Evolutionary conservation across 352 stramenopile genomes (phyloP).

Genomic region (Plasmopara viticola): DNA sequence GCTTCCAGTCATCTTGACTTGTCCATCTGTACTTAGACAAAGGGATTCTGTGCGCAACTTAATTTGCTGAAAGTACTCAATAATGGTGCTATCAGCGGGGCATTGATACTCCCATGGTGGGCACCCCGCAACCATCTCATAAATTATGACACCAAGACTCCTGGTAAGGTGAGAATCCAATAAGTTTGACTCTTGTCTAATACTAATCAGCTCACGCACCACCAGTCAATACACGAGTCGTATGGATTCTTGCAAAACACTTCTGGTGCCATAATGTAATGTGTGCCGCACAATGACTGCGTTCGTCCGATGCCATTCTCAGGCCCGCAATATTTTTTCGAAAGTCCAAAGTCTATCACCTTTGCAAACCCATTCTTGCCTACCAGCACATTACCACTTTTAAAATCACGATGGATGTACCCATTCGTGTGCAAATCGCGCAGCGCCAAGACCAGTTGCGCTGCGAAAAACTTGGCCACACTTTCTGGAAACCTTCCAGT

Average conservation of each 20-base stretch:
- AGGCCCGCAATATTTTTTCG: slow-evolving; percentile 20
- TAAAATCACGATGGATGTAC: slow-evolving; percentile 76
- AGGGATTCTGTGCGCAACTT: slow-evolving; percentile 3
- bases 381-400: slow-evolving; percentile 73
- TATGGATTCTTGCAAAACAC: slow-evolving; percentile 38
- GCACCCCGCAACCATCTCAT: slow-evolving; percentile 58
- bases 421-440: slow-evolving; percentile 38
- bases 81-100: slow-evolving; percentile 11
- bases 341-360: slow-evolving; percentile 76
- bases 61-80: slow-evolving; percentile 34
- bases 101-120: slow-evolving; percentile 72
- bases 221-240: slow-evolving; percentile 55
- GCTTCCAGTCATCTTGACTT: neutral
- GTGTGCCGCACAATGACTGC: slow-evolving; percentile 56
- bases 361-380: slow-evolving; percentile 31
- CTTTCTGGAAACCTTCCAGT: slow-evolving; percentile 40
- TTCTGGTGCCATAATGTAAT: slow-evolving; percentile 74
- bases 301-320: slow-evolving; percentile 8
- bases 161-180: slow-evolving; percentile 19
- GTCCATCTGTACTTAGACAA: slow-evolving; percentile 3
- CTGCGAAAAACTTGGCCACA: slow-evolving; percentile 53
- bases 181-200: neutral
- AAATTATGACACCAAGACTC: slow-evolving; percentile 65
- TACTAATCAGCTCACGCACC: slow-evolving; percentile 26
- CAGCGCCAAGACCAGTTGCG: slow-evolving; percentile 63